Percentiles rank a stretch among this genome's conserved stretches.
phyloP scores from a whole-genome alignment of 305 asterid genomes.

The Fraxinus sp. region DNA sequence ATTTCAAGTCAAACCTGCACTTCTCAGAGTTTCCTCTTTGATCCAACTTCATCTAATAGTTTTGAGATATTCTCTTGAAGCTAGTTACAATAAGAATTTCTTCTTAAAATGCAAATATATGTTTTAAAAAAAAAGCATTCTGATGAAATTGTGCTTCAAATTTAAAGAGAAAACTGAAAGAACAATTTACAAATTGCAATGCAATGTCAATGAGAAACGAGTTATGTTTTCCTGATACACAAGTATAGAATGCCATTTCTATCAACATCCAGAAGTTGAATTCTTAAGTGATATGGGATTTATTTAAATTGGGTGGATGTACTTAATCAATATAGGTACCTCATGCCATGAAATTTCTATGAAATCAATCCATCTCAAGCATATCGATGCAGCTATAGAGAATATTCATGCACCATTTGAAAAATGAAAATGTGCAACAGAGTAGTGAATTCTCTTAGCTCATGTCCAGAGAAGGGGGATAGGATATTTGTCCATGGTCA shows the following conservation, averaged over 20 bases:
- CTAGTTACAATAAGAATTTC: neutral
- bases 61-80: neutral
- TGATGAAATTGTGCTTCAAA: neutral
- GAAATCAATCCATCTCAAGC: neutral
- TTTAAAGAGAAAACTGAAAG: neutral
- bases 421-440: conserved; percentile 18
- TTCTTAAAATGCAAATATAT: neutral
- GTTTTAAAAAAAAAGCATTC: neutral
- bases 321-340: neutral
- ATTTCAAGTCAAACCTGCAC: neutral
- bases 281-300: neutral
- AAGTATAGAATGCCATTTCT: neutral
- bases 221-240: neutral
- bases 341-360: neutral
- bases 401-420: neutral
- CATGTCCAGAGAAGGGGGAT: conserved; percentile 3
- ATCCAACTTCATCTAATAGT: neutral
- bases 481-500: conserved; percentile 10
- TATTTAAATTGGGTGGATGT: neutral
- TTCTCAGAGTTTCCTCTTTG: neutral
- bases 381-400: neutral
- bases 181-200: neutral
- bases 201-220: neutral
- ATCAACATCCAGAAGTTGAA: neutral
- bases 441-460: conserved; percentile 5